A percentile compares a stretch with the other conserved stretches of the same genome.
These are phyloP conservation scores for Populus hybrid DNA, from an alignment of 441 rosid genomes.

Conservation along the genomic window DNA sequence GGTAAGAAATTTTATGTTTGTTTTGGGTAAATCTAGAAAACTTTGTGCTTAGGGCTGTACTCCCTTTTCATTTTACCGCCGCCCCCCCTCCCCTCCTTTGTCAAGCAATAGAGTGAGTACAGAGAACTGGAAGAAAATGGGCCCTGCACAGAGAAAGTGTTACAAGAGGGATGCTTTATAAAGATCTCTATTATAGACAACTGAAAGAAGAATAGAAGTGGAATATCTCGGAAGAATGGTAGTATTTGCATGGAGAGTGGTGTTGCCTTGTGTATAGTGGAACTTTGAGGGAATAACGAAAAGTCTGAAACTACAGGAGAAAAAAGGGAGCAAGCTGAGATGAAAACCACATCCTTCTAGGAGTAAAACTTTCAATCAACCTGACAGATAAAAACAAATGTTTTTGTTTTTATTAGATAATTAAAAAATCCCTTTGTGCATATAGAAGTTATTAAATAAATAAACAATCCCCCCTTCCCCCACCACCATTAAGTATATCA, in stretches of 20 bases:
- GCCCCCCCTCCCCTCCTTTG: background rate
- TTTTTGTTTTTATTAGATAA: background rate
- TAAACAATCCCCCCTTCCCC: too few relatives aligned
- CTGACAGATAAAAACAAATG: too few relatives aligned
- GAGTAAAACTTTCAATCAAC: background rate
- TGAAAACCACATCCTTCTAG: background rate
- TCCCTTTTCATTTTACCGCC: too few relatives aligned
- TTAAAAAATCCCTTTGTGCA: background rate
- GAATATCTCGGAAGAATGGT: background rate
- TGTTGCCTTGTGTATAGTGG: too few relatives aligned
- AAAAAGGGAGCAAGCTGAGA: background rate
- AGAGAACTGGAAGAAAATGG: background rate
- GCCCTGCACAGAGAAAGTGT: background rate
- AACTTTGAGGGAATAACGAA: background rate
- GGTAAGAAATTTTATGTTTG: constrained; percentile 40
- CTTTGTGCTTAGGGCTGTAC: background rate
- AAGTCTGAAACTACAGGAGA: background rate
- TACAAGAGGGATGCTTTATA: background rate
- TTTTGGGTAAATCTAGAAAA: background rate
- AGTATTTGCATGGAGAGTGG: too few relatives aligned
- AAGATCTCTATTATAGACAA: background rate
- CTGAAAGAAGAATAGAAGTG: background rate
- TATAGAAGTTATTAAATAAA: background rate
- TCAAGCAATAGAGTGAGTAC: background rate
- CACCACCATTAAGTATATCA: background rate